Conservation (phyloP, 1,284 basidiomycete genomes). For the Hemileia vastatrix region DNA sequence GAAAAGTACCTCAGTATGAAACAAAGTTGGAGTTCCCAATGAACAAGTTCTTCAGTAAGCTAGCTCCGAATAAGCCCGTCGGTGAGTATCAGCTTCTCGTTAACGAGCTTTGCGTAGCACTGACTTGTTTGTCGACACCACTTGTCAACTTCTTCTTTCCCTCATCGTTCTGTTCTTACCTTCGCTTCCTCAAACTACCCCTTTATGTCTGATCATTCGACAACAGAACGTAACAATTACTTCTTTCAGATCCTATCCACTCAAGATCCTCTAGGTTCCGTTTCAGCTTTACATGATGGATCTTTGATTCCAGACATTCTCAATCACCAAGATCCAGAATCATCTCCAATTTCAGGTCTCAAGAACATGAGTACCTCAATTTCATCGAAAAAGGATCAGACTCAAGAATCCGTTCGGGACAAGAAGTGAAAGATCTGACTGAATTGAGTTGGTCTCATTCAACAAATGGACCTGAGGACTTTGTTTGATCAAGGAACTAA, state of each 20-base stretch:
- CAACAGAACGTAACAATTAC: too few relatives aligned
- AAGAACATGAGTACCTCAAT: not conserved
- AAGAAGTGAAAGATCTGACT: too few relatives aligned
- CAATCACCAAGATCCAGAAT: too few relatives aligned
- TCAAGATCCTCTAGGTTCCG: too few relatives aligned
- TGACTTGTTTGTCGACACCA: slow-evolving; percentile 46
- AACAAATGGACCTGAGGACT: slow-evolving; percentile 58
- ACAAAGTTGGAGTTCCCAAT: slow-evolving; percentile 58
- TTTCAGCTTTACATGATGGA: too few relatives aligned
- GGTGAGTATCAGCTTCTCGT: too few relatives aligned
- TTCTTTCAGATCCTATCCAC: slow-evolving; percentile 49
- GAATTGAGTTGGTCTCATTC: slow-evolving; percentile 60
- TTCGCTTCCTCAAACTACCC: too few relatives aligned
- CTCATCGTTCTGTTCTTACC: too few relatives aligned
- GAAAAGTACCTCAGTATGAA: slow-evolving; percentile 60
- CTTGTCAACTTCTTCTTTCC: not conserved
- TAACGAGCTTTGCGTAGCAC: slow-evolving; percentile 65
- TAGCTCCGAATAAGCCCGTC: slow-evolving; percentile 60
- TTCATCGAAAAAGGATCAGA: not conserved
- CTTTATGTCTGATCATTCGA: too few relatives aligned
- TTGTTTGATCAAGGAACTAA: slow-evolving; percentile 46
- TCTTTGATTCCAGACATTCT: too few relatives aligned
- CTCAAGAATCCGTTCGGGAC: not conserved
- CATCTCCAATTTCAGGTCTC: too few relatives aligned
- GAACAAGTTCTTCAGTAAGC: slow-evolving; percentile 56